Evolutionary conservation across 2,329 filamentous ascomycete species (phyloP).

Genomic region (Colletotrichum karsti): DNA sequence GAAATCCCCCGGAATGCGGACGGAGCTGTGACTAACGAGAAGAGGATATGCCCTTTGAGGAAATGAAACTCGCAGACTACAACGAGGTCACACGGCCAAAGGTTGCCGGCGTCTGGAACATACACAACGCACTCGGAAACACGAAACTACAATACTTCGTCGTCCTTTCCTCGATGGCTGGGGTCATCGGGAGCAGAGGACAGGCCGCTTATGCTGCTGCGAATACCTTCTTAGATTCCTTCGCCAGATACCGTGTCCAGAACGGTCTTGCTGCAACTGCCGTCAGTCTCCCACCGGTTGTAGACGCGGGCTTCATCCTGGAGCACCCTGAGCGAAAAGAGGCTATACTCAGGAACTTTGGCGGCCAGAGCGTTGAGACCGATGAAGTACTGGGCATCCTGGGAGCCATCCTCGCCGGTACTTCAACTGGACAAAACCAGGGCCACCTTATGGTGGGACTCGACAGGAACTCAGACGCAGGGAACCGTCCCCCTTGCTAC

Average conservation of each 20-base stretch:
- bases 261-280: conserved; percentile 41
- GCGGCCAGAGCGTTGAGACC: too few relatives aligned
- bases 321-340: too few relatives aligned
- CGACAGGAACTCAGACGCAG: too few relatives aligned
- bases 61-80: too few relatives aligned
- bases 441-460: too few relatives aligned
- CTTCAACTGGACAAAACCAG: too few relatives aligned
- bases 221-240: conserved; percentile 48
- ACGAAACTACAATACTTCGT: background rate
- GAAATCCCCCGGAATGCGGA: too few relatives aligned
- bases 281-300: background rate
- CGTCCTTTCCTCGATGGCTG: conserved; percentile 17
- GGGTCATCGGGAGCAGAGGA: conserved; percentile 45
- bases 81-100: background rate
- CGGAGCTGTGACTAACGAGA: too few relatives aligned
- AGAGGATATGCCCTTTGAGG: conserved; percentile 27
- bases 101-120: background rate
- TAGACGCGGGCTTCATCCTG: background rate
- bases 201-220: conserved; percentile 50
- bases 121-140: background rate
- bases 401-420: too few relatives aligned
- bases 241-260: conserved; percentile 43
- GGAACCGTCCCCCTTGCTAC: too few relatives aligned
- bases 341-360: too few relatives aligned
- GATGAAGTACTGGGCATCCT: too few relatives aligned